Evolutionary conservation across 1,284 basidiomycete genomes (phyloP).

Genomic region (Meripilus lineatus): DNA sequence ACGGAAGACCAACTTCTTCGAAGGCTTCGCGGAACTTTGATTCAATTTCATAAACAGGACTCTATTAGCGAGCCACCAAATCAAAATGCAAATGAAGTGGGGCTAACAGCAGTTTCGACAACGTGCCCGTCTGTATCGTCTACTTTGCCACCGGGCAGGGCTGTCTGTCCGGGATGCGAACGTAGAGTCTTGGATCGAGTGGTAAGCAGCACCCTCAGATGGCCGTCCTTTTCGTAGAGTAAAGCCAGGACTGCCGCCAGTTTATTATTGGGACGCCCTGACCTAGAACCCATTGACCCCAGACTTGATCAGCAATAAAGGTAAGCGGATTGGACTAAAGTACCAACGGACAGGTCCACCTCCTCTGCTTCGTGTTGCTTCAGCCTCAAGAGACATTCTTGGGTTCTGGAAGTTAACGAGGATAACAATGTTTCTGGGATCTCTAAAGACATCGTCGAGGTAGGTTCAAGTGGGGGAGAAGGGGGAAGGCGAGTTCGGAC

Average conservation of each 20-base stretch:
- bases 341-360: conserved; percentile 48
- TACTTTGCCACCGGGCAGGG: conserved; percentile 79
- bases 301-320: too few relatives aligned
- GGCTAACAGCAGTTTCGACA: conserved; percentile 72
- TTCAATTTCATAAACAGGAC: neutral
- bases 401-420: conserved; percentile 18
- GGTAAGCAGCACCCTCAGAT: conserved; percentile 75
- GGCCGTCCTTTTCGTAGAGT: conserved; percentile 62
- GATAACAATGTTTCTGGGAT: neutral
- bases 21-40: conserved; percentile 71
- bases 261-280: conserved; percentile 39
- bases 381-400: conserved; percentile 34
- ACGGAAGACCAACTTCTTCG: conserved; percentile 75
- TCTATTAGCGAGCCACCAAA: neutral
- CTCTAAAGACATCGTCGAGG: neutral
- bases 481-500: too few relatives aligned
- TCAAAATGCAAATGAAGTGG: conserved; percentile 5
- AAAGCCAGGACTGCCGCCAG: conserved; percentile 76
- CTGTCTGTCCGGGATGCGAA: conserved; percentile 75
- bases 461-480: too few relatives aligned
- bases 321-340: neutral
- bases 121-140: conserved; percentile 64
- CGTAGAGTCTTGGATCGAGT: conserved; percentile 77
- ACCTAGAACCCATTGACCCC: conserved; percentile 27
- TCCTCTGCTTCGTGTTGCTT: conserved; percentile 31